Percentiles rank a stretch among this genome's conserved stretches.
phyloP scores from a whole-genome alignment of 768 basidiomycete species.

The Lentinula edodes region DNA sequence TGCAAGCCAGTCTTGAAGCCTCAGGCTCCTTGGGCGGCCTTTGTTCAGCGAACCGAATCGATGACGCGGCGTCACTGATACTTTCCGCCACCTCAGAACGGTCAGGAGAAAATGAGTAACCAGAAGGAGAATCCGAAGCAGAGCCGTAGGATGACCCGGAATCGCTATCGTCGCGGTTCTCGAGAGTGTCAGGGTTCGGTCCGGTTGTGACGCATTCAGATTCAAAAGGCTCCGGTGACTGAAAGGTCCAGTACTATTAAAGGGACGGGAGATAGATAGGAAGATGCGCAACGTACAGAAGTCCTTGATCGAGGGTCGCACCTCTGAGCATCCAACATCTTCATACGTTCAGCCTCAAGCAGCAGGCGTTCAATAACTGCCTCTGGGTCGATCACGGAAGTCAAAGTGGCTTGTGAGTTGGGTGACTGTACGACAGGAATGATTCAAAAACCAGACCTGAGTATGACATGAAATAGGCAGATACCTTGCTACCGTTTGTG shows the following conservation, averaged over 20 bases:
- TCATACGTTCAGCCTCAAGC: neutral
- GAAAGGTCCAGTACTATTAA: neutral
- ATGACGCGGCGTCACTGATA: neutral
- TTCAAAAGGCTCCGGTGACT: neutral
- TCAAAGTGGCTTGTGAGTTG: neutral
- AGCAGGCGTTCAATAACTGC: neutral
- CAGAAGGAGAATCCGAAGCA: neutral
- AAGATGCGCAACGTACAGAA: neutral
- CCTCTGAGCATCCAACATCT: neutral
- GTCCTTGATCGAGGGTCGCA: constrained; percentile 1
- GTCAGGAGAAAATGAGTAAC: neutral
- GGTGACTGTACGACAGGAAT: neutral
- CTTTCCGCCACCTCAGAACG: neutral
- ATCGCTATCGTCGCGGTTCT: neutral
- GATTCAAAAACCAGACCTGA: neutral
- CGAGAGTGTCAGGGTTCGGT: neutral
- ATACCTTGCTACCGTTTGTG: neutral
- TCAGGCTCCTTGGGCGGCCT: neutral
- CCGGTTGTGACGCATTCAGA: neutral
- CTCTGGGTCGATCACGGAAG: neutral
- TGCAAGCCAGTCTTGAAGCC: neutral
- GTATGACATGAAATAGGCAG: neutral
- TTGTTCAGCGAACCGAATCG: neutral
- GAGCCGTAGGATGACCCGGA: neutral
- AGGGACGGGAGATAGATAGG: no score